Evolutionary conservation across 345 rosid species (phyloP), one percentile per base, ranked within the genome.

Genomic region (Eucalyptus pumila): DNA sequence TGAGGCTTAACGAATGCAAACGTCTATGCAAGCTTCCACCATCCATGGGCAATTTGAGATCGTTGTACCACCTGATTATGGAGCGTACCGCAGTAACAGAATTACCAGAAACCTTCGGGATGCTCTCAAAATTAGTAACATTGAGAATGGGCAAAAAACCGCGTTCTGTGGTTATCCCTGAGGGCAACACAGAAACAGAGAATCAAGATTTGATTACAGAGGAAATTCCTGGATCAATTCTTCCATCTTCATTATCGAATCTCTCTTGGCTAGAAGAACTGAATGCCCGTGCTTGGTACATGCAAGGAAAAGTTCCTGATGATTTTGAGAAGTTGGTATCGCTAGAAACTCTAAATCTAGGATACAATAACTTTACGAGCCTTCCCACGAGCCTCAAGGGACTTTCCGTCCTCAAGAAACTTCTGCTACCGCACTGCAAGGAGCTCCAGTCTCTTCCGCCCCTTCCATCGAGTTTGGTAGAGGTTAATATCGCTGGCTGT

Each of bases 401-500:
- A 23, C 94, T 94, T 26, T 89, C 94, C 10, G 81, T 81, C 89
- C 95, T 95, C 37, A 91, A 80, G 90, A 32, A 87, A 9, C 94
- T 95, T 50, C n/a, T 3, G 14, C 88, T 95, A 87, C 72, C 89
- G 8, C 62, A 90, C 44, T 95, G 95, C 62, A 34, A 90, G 49
- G 90, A 94, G 89, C 95, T 94, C 9, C 62, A 85, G 92, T 91
- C 89, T 89, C 94, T 95, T 60, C 95, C 96, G 34, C 93, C 92
- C 11, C 93, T 95, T 51, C 95, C 96, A 19, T 91, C 92, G 13
- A 92, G 94, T 47, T 91, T 95, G 90, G 80, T 83, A 62, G 80
- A 85, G 26, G 21, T 95, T 85, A 87, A 91, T 86, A 89, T 88
- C 5, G 86, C 93, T 54, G 89, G 93, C 89, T 95, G 96, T 27